Base-by-base conservation (phyloP, 768 basidiomycete genomes). In the Tulasnella calospora region DNA sequence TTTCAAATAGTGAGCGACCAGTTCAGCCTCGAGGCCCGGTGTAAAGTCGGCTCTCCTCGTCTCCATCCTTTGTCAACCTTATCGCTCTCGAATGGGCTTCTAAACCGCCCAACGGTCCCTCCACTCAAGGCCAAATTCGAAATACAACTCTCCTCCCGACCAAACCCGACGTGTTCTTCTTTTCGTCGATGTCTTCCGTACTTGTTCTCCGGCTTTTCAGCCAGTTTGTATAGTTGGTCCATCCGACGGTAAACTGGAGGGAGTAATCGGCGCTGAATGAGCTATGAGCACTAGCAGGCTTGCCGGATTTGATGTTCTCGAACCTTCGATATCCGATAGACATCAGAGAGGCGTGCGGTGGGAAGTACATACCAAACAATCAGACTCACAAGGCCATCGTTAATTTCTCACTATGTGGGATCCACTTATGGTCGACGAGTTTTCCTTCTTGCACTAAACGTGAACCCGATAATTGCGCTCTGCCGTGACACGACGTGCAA, bases 401-500 rank as follows among this genome's bases (percentile, higher is more conserved):
- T 3, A 40, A 38, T 57, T 61, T 69, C 74, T 75, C 74, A 57
- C 55, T 33, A 2, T 5, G 12, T 9, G 36, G 7, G 55, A 55
- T 69, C 75, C 75, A 61, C 75, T 76, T 76, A 19, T 38, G 9
- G 6, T 76, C 19, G 10, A 76, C 8, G 10, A 67, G 27, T 30
- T 61, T 69, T 12, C 75, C 47, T 17, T 51, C 47, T n/a, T 61
- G 75, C 21, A 40, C 55, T 17, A 76, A 17, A 17, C 46, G 47
- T n/a, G n/a, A 27, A 5, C 13, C 21, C 15, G 5, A 15, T n/a
- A 21, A 61, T 27, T 76, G 75, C 13, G 75, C 75, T 33, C 38
- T 38, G 17, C 46, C 46, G 33, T 76, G 75, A 38, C 75, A 76
- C 10, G 74, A 76, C 35, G 46, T 57, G 33, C 74, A 76, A 17